A percentile compares a stretch with the other conserved stretches of the same genome.
These are phyloP conservation scores for Phylloporus sp. DNA, from an alignment of 768 basidiomycete species.

Conservation along the genomic window DNA sequence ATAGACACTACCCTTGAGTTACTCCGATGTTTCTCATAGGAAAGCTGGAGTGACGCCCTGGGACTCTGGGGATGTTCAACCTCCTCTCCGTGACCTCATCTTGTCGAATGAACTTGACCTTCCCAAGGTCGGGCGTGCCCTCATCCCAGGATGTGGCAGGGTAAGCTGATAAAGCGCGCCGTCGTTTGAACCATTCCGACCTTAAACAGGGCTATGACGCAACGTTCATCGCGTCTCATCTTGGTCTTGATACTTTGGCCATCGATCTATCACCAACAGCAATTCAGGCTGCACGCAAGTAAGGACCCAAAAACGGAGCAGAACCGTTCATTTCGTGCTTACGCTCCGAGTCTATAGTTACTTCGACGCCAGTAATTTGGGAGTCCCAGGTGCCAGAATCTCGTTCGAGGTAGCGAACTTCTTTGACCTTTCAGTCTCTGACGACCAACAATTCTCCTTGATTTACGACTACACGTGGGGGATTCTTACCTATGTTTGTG, in stretches of 20 bases:
- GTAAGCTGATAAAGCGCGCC: slow-evolving; percentile 3
- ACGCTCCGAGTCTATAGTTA: slow-evolving; percentile 3
- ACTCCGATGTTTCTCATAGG: slow-evolving; percentile 29
- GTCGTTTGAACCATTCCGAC: neutral
- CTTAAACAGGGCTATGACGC: slow-evolving; percentile 18
- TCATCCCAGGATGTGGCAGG: slow-evolving; percentile 60
- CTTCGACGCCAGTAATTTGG: neutral
- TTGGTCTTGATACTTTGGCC: slow-evolving; percentile 16
- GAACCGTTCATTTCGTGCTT: neutral
- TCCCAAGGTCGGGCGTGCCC: slow-evolving; percentile 41
- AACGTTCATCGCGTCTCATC: slow-evolving; percentile 11
- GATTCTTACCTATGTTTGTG: neutral
- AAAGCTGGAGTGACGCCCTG: slow-evolving; percentile 54
- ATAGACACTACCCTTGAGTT: neutral
- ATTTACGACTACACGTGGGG: slow-evolving; percentile 18
- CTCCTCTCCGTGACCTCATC: slow-evolving; percentile 50
- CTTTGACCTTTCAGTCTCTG: slow-evolving; percentile 15
- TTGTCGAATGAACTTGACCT: slow-evolving; percentile 42
- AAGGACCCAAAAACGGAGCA: neutral
- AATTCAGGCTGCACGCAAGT: slow-evolving; percentile 18
- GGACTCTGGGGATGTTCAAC: slow-evolving; percentile 55
- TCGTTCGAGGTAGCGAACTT: slow-evolving; percentile 20
- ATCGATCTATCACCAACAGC: slow-evolving; percentile 19
- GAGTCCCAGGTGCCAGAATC: neutral
- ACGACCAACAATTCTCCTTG: slow-evolving; percentile 12